These are phyloP conservation scores for Cyberlindnera veronae DNA, from an alignment of 805 yeast species.

Conservation along the genomic window DNA sequence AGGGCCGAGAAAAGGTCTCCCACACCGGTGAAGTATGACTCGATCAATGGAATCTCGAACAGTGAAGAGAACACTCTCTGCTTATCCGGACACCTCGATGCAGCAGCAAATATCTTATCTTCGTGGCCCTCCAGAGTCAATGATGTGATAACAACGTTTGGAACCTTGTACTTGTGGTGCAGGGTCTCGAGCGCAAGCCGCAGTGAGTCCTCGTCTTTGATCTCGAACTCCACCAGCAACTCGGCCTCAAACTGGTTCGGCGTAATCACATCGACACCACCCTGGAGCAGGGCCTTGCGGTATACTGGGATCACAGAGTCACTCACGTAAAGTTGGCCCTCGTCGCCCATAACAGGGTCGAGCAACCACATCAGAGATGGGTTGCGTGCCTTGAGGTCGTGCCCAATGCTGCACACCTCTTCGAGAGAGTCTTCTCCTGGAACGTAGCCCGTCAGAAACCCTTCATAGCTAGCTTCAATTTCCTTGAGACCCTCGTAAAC, in stretches of 20 bases:
- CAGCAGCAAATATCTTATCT: slow-evolving; percentile 17
- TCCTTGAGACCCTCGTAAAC: slow-evolving; percentile 39
- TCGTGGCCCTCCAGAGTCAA: slow-evolving; percentile 31
- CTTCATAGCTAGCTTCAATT: slow-evolving; percentile 40
- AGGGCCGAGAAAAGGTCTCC: slow-evolving; percentile 89
- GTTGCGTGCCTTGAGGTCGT: slow-evolving; percentile 32
- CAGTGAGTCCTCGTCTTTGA: slow-evolving; percentile 39
- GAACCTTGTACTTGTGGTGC: slow-evolving; percentile 47
- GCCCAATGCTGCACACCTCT: slow-evolving; percentile 39
- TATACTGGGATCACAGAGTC: slow-evolving; percentile 58
- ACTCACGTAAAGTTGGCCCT: slow-evolving; percentile 64
- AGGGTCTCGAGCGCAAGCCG: slow-evolving; percentile 43
- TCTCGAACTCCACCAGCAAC: slow-evolving; percentile 51
- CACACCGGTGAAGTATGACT: slow-evolving; percentile 90
- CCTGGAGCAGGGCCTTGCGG: slow-evolving; percentile 39
- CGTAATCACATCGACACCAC: slow-evolving; percentile 66
- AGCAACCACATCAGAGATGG: slow-evolving; percentile 49
- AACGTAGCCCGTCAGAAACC: slow-evolving; percentile 64
- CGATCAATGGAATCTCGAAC: slow-evolving; percentile 57
- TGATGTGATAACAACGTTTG: slow-evolving; percentile 68
- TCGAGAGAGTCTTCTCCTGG: slow-evolving; percentile 52
- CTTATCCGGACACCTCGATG: slow-evolving; percentile 15
- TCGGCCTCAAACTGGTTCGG: slow-evolving; percentile 93
- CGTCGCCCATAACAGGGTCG: slow-evolving; percentile 84
- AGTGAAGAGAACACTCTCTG: slow-evolving; percentile 10